Evolutionary conservation across 768 basidiomycete genomes (phyloP), one percentile per base, ranked within the genome.

Genomic region (Suillus discolor): DNA sequence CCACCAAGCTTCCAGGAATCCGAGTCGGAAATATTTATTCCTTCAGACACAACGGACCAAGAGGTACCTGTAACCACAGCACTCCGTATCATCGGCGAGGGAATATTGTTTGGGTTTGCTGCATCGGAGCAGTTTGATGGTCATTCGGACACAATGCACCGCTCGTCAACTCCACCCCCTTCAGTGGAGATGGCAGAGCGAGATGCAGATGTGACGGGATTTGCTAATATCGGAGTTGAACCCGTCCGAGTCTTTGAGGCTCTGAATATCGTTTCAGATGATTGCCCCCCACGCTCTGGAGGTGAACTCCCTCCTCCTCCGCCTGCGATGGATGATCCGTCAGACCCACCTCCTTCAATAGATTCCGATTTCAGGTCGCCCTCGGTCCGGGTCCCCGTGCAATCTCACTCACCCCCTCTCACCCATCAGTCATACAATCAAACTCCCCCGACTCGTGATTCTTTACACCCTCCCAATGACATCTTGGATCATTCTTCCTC

Each of bases 311-410:
- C 91, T 0, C 93, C 93, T 0, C 93, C 93, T 6, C 92, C 92
- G 0, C 90, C 89, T 20, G 87, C 89, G 41, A 84, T 94, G 80
- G 93, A 95, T 71, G 93, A 95, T 75, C 93, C 93, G 25, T 89
- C 88, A 2, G 93, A 95, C 74, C 93, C 93, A 25, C 93, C 93
- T 6, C 93, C 93, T 15, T 92, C 91, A 7, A 95, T 95, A 70
- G 91, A 95, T 75, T 93, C 91, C 11, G 89, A 88, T 59, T 93
- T 90, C 71, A 83, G 83, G 70, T 78, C 79, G 8, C 78, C 65
- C 66, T 68, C 61, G 15, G 75, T 62, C 59, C 69, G 67, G 66
- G 71, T 62, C 34, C 23, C 66, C 44, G 67, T 65, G 36, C 71
- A 70, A 59, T 31, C 64, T 25, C 69, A 66, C 57, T 55, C 76